Evolutionary conservation across 805 yeast species (phyloP).

Genomic region (Metschnikowia hibisci): DNA sequence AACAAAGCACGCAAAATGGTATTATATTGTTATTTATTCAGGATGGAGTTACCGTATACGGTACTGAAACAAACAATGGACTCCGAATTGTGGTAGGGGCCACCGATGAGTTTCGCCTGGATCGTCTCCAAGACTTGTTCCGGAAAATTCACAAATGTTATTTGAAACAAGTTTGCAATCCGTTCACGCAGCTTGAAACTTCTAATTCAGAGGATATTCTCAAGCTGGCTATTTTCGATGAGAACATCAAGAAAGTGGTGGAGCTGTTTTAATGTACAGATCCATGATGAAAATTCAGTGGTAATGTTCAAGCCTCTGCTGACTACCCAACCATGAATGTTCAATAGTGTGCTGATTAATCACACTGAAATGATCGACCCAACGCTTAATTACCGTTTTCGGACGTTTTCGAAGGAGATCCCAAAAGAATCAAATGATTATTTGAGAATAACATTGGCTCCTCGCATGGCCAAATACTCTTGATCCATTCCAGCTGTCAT

Average conservation of each 20-base stretch:
- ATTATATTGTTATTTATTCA: slow-evolving; percentile 56
- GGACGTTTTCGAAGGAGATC: too few species aligned
- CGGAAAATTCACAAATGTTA: slow-evolving; percentile 50
- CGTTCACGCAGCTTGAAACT: slow-evolving; percentile 40
- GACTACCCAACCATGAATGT: too few species aligned
- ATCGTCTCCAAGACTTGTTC: slow-evolving; percentile 22
- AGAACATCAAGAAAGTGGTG: slow-evolving; percentile 25
- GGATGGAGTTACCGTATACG: slow-evolving; percentile 64
- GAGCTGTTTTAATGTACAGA: slow-evolving; percentile 5
- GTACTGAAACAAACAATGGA: slow-evolving; percentile 65
- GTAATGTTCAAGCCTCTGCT: too few species aligned
- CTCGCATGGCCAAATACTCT: slow-evolving; percentile 80
- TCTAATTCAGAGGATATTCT: slow-evolving; percentile 23
- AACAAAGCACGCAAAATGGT: slow-evolving; percentile 27
- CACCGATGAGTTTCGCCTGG: slow-evolving; percentile 14
- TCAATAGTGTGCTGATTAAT: too few species aligned
- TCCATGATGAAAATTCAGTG: too few species aligned
- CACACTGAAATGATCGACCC: too few species aligned
- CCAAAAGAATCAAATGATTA: slow-evolving; percentile 9
- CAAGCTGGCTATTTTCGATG: slow-evolving; percentile 31
- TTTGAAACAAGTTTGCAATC: slow-evolving; percentile 56
- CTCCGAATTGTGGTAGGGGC: slow-evolving; percentile 60
- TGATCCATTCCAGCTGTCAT: slow-evolving; percentile 92
- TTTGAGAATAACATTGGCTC: slow-evolving; percentile 81
- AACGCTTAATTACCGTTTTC: too few species aligned